These are phyloP conservation scores for Sphagnurus paluster DNA, from an alignment of 1,284 basidiomycete species.

Conservation along the genomic window DNA sequence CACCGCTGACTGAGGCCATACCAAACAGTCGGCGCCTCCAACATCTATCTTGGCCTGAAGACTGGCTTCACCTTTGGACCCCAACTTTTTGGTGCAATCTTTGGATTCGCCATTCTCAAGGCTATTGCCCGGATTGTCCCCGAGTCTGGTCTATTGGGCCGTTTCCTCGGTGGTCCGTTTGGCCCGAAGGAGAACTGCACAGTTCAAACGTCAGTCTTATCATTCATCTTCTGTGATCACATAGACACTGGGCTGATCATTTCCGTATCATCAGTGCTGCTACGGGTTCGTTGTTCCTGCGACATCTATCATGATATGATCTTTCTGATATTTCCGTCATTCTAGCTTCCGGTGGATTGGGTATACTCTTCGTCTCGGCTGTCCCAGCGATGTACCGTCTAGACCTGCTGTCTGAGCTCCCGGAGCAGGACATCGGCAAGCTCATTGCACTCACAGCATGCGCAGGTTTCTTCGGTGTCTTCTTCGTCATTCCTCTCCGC, in stretches of 20 bases:
- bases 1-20: background rate
- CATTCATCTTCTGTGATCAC: background rate
- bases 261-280: conserved; percentile 42
- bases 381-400: conserved; percentile 70
- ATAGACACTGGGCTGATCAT: conserved; percentile 1
- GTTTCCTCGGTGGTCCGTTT: conserved; percentile 58
- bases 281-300: conserved; percentile 33
- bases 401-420: conserved; percentile 43
- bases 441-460: conserved; percentile 58
- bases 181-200: conserved; percentile 72
- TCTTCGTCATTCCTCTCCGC: conserved; percentile 66
- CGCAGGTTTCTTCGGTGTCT: conserved; percentile 65
- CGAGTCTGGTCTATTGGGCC: conserved; percentile 42
- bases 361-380: conserved; percentile 64
- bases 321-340: conserved; percentile 14
- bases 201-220: conserved; percentile 38
- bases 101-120: conserved; percentile 68
- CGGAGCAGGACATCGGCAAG: conserved; percentile 50
- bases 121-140: conserved; percentile 52
- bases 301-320: background rate
- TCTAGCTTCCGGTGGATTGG: conserved; percentile 53
- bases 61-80: conserved; percentile 72
- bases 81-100: conserved; percentile 64
- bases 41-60: conserved; percentile 71
- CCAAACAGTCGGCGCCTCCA: conserved; percentile 52